Conservation (phyloP, 805 yeast genomes). For the Candida vartiovaarae region DNA sequence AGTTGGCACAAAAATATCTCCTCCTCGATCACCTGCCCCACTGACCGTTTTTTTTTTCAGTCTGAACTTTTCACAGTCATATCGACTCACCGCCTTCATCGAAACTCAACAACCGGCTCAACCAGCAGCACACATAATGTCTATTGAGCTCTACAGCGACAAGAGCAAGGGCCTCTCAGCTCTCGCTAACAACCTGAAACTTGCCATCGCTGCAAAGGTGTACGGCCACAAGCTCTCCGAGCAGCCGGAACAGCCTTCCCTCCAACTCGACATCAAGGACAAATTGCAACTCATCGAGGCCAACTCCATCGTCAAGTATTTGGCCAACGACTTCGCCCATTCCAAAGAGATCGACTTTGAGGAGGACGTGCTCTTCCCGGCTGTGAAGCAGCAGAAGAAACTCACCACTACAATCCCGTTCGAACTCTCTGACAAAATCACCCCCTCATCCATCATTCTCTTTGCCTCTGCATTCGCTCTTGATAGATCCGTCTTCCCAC, state of each 20-base stretch:
- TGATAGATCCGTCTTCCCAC: slow-evolving; percentile 20
- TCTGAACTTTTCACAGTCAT: no score
- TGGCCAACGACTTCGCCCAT: slow-evolving; percentile 40
- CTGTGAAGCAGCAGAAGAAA: slow-evolving; percentile 19
- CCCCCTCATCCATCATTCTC: slow-evolving; percentile 49
- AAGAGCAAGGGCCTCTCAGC: slow-evolving; percentile 17
- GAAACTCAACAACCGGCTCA: no score
- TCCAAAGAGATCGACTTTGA: slow-evolving; percentile 32
- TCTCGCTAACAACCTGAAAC: slow-evolving; percentile 21
- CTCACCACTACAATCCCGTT: background rate
- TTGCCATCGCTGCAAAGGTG: slow-evolving; percentile 22
- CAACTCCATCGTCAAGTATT: slow-evolving; percentile 63
- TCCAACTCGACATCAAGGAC: slow-evolving; percentile 15
- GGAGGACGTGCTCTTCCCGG: slow-evolving; percentile 37
- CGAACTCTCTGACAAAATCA: slow-evolving; percentile 24
- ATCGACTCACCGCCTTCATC: no score
- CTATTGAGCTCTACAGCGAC: slow-evolving; percentile 17
- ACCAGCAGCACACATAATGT: slow-evolving; percentile 8
- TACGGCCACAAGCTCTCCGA: slow-evolving; percentile 11
- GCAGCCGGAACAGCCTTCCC: slow-evolving; percentile 17
- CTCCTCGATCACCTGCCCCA: no score
- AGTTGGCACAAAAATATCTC: no score
- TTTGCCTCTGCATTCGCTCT: slow-evolving; percentile 53
- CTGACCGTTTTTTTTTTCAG: no score
- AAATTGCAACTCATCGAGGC: slow-evolving; percentile 46